Evolutionary conservation across 2,329 filamentous ascomycete genomes (phyloP).

Genomic region (Hymenoscyphus linearis): DNA sequence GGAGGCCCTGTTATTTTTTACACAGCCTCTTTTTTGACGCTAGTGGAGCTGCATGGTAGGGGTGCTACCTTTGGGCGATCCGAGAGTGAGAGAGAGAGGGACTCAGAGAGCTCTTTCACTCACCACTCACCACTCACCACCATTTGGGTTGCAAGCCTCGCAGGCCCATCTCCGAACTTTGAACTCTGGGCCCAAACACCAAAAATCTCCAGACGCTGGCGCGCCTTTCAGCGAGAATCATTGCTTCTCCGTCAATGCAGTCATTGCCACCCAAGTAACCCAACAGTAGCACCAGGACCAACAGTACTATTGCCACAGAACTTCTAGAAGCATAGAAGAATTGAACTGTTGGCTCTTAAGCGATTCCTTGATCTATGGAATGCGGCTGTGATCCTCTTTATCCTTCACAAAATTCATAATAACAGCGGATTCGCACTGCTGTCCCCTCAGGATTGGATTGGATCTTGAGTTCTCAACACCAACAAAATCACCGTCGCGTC

Average conservation of each 20-base stretch:
- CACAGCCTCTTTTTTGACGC: constrained; percentile 2
- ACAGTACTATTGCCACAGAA: no score
- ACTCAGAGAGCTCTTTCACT: background rate
- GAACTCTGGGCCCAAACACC: no score
- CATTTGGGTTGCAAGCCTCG: no score
- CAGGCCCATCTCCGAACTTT: background rate
- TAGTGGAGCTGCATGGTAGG: background rate
- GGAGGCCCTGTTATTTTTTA: background rate
- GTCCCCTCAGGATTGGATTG: background rate
- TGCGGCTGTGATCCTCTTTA: background rate
- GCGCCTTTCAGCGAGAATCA: background rate
- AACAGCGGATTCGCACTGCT: background rate
- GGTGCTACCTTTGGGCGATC: background rate
- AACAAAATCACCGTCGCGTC: no score
- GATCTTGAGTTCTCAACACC: background rate
- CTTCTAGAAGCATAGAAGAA: no score
- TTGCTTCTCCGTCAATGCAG: background rate
- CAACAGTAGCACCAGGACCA: no score
- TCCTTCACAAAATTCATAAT: background rate
- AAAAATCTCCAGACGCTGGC: background rate
- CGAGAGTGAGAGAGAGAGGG: no score
- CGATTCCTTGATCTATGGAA: no score
- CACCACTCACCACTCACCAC: no score
- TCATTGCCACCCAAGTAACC: background rate
- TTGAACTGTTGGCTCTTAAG: background rate